Base-by-base conservation (phyloP, 202 grass and related monocot species). In the Digitaria exilis region DNA sequence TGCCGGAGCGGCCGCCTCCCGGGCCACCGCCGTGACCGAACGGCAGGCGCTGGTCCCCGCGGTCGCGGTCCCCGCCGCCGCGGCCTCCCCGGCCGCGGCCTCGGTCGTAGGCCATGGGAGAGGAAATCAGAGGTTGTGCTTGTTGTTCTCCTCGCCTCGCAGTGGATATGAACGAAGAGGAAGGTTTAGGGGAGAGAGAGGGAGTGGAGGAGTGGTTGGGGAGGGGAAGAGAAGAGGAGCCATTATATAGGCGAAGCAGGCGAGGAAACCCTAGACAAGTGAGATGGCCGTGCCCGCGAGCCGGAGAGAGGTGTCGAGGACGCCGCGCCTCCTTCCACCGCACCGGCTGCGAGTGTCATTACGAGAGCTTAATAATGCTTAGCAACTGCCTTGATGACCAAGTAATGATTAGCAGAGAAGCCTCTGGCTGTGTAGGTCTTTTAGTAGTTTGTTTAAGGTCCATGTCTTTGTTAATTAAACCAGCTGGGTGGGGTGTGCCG, bases 91-190 rank as follows among this genome's bases (percentile, higher is more conserved):
- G 11, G 25, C 82, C 62, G 16, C 74, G 21, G 65, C 83, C 73
- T 19, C 83, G 64, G n/a, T n/a, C n/a, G 30, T 78, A 78, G 16
- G 74, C 65, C 83, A 85, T 85, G 50, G 75, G 61, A 84, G 39
- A 58, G 21, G 39, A 67, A 29, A 19, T n/a, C n/a, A n/a, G n/a
- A n/a, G n/a, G n/a, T n/a, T n/a, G n/a, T n/a, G n/a, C n/a, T n/a
- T n/a, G n/a, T n/a, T n/a, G n/a, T n/a, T n/a, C n/a, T n/a, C n/a
- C n/a, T n/a, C n/a, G n/a, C n/a, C n/a, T n/a, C n/a, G 8, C 18
- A 74, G 22, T 25, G 69, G 63, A 46, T 71, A 29, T 22, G 24
- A 71, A 68, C 11, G 50, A n/a, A 62, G 39, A 26, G 68, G 9
- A 48, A 70, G 67, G 2, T n/a, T n/a, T n/a, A 64, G 37, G 13